Evolutionary conservation across 1,284 basidiomycete genomes (phyloP).

Genomic region (Ganoderma leucocontextum): DNA sequence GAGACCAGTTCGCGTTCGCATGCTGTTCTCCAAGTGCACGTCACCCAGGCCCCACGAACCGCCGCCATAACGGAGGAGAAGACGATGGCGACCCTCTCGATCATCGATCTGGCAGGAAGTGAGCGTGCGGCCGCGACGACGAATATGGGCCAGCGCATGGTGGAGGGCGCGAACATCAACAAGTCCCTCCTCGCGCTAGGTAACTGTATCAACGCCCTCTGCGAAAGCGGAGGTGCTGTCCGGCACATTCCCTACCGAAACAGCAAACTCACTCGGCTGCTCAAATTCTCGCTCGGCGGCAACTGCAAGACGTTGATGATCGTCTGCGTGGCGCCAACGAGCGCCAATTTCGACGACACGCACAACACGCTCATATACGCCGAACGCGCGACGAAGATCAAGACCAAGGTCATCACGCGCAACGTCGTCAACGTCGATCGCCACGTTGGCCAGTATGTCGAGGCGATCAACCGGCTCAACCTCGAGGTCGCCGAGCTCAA

Average conservation of each 20-base stretch:
- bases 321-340: conserved; percentile 94
- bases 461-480: conserved; percentile 91
- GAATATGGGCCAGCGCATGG: conserved; percentile 97
- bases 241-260: conserved; percentile 96
- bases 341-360: conserved; percentile 95
- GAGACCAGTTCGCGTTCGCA: conserved; percentile 96
- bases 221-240: conserved; percentile 84
- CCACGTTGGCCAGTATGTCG: conserved; percentile 93
- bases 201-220: conserved; percentile 97
- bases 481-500: conserved; percentile 88
- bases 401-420: conserved; percentile 91
- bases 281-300: conserved; percentile 96
- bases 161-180: conserved; percentile 98
- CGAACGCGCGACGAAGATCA: conserved; percentile 96
- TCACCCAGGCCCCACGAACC: conserved; percentile 86
- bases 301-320: conserved; percentile 99
- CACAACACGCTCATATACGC: conserved; percentile 97
- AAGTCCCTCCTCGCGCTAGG: conserved; percentile 95
- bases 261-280: conserved; percentile 93
- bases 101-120: conserved; percentile 96
- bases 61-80: conserved; percentile 82
- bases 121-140: conserved; percentile 94
- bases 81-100: conserved; percentile 89
- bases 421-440: conserved; percentile 95
- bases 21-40: conserved; percentile 93